Base-by-base conservation (phyloP, 2,329 filamentous ascomycete genomes). In the Aureobasidium sp. region DNA sequence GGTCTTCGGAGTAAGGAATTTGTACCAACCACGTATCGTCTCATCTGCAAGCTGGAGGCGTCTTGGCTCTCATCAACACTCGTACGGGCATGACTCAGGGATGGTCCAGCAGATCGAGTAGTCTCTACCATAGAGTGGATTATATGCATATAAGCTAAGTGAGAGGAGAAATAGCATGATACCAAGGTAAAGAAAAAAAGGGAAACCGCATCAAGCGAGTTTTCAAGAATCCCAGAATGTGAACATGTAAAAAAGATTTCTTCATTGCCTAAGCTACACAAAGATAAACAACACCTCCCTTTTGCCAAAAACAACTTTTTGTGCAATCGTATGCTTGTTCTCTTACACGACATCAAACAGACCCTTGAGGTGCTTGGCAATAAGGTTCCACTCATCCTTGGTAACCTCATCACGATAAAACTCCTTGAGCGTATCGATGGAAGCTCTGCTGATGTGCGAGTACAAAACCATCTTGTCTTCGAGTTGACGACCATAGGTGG, bases 381-480 rank as follows among this genome's bases (percentile, higher is more conserved):
- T 91, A 66, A 99, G 81, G 71, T 85, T 82, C 94, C 94, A 99
- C 78, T 99, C 94, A 12, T 97, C 94, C 77, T 89, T 93, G 53
- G 83, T 84, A 45, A 97, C 90, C 64, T 97, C 92, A 63, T 85
- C 80, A 62, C 92, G 83, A 79, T 97, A 99, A 75, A 91, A 97
- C 73, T 97, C 90, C 83, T 99, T 99, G 67, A 99, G 84, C 9
- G 87, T 91, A 77, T 99, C 90, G 75, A 99, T 99, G 71, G 89
- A 94, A 68, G 85, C 82, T 68, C 94, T 84, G 47, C 89, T 94
- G 70, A 99, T 91, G 64, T 89, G 81, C 67, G 88, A 93, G 83
- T 97, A 97, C 15, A 99, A 82, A 1, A 79, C 82, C 74, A 99
- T 94, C 66, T 86, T 85, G 75, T 99, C 93, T 76, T 99, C 94